These are phyloP conservation scores for Kernera saxatilis DNA, from an alignment of 345 rosid species.

Conservation along the genomic window DNA sequence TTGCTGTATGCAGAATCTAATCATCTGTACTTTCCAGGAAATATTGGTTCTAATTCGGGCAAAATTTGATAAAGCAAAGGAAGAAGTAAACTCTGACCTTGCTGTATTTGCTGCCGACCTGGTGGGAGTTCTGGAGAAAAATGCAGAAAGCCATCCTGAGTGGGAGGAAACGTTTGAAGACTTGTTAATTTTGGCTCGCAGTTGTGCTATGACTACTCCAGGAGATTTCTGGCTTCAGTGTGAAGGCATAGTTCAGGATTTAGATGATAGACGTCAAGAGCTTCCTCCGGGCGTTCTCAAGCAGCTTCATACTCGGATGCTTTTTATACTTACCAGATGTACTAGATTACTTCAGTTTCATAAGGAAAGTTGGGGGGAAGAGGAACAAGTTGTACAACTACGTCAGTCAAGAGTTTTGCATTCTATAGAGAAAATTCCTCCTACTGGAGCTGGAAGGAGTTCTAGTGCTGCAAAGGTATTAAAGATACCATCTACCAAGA, in stretches of 20 bases:
- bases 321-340: conserved; percentile 96
- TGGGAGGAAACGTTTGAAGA: conserved; percentile 99
- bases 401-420: conserved; percentile 72
- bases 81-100: conserved; percentile 98
- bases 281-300: conserved; percentile 85
- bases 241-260: conserved; percentile 97
- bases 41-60: conserved; percentile 73
- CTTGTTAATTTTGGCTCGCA: conserved; percentile 87
- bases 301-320: conserved; percentile 97
- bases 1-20: conserved; percentile 20
- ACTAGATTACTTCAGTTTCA: conserved; percentile 97
- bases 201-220: conserved; percentile 90
- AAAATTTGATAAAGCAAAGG: conserved; percentile 97
- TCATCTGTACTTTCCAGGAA: conserved; percentile 50
- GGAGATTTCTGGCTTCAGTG: conserved; percentile 99
- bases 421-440: conserved; percentile 68
- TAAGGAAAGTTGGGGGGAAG: conserved; percentile 92
- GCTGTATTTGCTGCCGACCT: conserved; percentile 96
- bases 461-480: conserved; percentile 52
- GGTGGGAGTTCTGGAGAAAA: conserved; percentile 92
- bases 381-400: conserved; percentile 67
- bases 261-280: conserved; percentile 98
- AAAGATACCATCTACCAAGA: conserved; percentile 57
- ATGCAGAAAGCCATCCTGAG: conserved; percentile 96
- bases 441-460: conserved; percentile 48